Base-by-base conservation (phyloP, 495 filamentous ascomycete genomes). In the Staphylotrichum longicolle region DNA sequence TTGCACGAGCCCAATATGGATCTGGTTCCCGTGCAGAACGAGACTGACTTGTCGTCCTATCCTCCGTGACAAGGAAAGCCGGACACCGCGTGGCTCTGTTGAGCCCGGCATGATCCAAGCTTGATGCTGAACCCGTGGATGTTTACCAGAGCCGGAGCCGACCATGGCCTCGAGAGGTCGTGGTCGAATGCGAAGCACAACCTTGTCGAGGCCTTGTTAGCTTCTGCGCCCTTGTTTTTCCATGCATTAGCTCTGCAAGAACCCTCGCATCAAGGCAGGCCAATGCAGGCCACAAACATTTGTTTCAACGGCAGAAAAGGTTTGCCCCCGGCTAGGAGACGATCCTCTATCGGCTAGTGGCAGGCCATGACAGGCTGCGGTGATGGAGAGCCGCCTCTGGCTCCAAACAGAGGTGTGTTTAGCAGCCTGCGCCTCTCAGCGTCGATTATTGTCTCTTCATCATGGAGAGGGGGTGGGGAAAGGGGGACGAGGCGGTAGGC, bases 241-340 rank as follows among this genome's bases (percentile, higher is more conserved):
- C 65, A 71, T 68, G 72, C 66, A 68, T 68, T 54, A 64, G 49
- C 40, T 59, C 71, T 74, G 72, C 72, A 70, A 51, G 63, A 63
- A 71, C 62, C 72, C 70, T 70, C 56, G 65, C 61, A 53, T 64
- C 63, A 67, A 67, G 67, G 62, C 35, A 61, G 66, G 65, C 56
- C 61, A 63, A 48, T 52, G 65, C 59, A 54, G 66, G 68, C 61
- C 65, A 66, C 71, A 68, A 66, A 65, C 67, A 66, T 63, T 41
- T 47, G 62, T 61, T 65, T 63, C 69, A 63, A 70, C 52, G n/a
- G n/a, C 6, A 54, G 67, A 54, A 32, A 44, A 35, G 14, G n/a
- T 67, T 51, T 58, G 51, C 58, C 60, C 44, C 64, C 41, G 58
- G 48, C 62, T 30, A 64, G 63, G 67, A 63, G 59, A 63, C 56